Base-by-base conservation (phyloP, 306 rosid species). In the Chamaecrista fasciculata region DNA sequence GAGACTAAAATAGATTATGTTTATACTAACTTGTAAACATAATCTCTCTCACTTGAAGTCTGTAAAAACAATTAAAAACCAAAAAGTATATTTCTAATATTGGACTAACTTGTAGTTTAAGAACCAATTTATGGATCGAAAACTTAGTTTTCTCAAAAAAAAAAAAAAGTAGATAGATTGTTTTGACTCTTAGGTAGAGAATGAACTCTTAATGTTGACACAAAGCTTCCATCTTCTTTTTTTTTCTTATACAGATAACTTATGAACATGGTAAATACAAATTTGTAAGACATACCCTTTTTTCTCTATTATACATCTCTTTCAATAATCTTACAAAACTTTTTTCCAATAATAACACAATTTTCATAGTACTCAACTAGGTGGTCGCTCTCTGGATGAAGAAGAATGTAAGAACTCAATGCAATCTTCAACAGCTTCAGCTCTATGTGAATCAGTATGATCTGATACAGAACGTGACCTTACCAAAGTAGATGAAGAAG, bases 341-440 rank as follows among this genome's bases (percentile, higher is more conserved):
- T 59, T 6, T 31, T 61, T 57, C 43, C 15, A 65, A 68, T 71
- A 59, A 63, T n/a, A n/a, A n/a, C n/a, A n/a, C 42, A 51, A 74
- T 67, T 73, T 59, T 80, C 74, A 67, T 78, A 53, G 66, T 62
- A 58, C 83, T 47, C 86, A 88, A 62, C 81, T 86, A 8, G 84
- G 74, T 61, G 85, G 76, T 64, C 88, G 73, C 57, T 86, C 88
- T 77, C 91, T 74, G 57, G 93, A 81, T 48, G 98, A 85, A 58
- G 98, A 86, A 77, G 95, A 92, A 57, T 89, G 91, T 49, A 92
- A 82, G 83, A 92, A 92, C 81, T 86, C 77, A 55, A 89, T 92
- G 82, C 98, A 92, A 68, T 89, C 98, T 81, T 81, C 89, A 6
- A 92, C 78, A 4, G 93, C 98, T 53, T 90, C 90, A 49, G 88